Evolutionary conservation across 495 filamentous ascomycete genomes (phyloP).

Genomic region (Aspergillus biplanus): DNA sequence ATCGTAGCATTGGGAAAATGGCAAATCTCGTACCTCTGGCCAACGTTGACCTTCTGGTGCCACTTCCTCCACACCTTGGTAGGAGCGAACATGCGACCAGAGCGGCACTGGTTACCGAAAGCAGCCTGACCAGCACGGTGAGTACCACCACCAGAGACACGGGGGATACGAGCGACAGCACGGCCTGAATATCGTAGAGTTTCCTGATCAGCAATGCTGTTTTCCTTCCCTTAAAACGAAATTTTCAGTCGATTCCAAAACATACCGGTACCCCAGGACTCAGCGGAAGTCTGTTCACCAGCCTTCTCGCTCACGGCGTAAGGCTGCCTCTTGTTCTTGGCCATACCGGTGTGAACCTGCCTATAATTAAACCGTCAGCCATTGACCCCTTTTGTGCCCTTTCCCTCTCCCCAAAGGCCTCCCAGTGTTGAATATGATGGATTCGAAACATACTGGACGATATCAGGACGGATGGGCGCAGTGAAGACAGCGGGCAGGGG

Average conservation of each 20-base stretch:
- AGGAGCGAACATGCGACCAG: slow-evolving; percentile 99
- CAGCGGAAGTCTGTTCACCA: slow-evolving; percentile 98
- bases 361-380: slow-evolving; percentile 51
- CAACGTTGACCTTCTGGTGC: slow-evolving; percentile 99
- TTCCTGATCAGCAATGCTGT: slow-evolving; percentile 29
- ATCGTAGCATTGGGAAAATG: not conserved
- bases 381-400: slow-evolving; percentile 9
- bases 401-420: slow-evolving; percentile 15
- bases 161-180: slow-evolving; percentile 99
- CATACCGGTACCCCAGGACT: slow-evolving; percentile 99
- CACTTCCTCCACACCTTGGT: slow-evolving; percentile 99
- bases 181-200: slow-evolving; percentile 64
- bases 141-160: slow-evolving; percentile 99
- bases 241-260: slow-evolving; percentile 36
- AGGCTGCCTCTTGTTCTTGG: slow-evolving; percentile 99
- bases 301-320: slow-evolving; percentile 99
- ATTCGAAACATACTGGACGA: slow-evolving; percentile 76
- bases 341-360: slow-evolving; percentile 95
- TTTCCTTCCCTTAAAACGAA: slow-evolving; percentile 8
- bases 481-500: slow-evolving; percentile 94
- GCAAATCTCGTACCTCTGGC: slow-evolving; percentile 75
- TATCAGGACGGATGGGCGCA: slow-evolving; percentile 95
- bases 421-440: slow-evolving; percentile 23
- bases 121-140: slow-evolving; percentile 99
- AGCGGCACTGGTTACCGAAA: slow-evolving; percentile 99